Conservation (phyloP, 2,329 filamentous ascomycete genomes). For the Microcyclospora pomicola region DNA sequence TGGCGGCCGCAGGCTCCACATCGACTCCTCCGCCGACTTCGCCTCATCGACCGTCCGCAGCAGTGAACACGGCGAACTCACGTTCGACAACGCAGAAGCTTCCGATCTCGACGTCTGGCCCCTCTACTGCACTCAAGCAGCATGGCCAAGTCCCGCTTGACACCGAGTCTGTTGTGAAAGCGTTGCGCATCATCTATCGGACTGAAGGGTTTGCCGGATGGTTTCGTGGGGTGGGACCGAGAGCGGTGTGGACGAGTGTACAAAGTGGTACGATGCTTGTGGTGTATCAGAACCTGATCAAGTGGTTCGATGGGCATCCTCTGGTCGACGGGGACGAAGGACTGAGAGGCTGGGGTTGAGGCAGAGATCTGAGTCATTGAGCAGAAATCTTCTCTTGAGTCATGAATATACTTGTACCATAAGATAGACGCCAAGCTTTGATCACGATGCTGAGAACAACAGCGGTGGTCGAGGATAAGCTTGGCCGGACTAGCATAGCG, state of each 20-base stretch:
- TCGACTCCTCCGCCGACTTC: neutral
- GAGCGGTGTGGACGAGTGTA: conserved; percentile 92
- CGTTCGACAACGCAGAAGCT: conserved; percentile 33
- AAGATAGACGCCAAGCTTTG: no score
- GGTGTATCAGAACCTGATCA: conserved; percentile 77
- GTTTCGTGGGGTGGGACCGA: conserved; percentile 88
- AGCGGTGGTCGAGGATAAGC: no score
- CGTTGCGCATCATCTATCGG: conserved; percentile 74
- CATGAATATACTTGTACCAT: no score
- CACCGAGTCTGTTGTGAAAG: conserved; percentile 78
- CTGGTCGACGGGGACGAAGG: conserved; percentile 17
- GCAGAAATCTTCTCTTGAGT: no score
- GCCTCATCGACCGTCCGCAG: conserved; percentile 6
- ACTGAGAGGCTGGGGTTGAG: neutral
- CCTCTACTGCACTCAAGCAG: conserved; percentile 66
- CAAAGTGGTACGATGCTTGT: conserved; percentile 96
- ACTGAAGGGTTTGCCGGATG: conserved; percentile 79
- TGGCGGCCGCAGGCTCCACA: neutral
- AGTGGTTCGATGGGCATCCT: conserved; percentile 52
- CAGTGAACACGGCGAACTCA: conserved; percentile 1
- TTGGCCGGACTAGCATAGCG: no score
- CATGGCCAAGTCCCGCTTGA: conserved; percentile 70
- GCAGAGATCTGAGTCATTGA: no score
- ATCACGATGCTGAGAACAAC: no score
- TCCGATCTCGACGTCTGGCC: conserved; percentile 77